A percentile compares a stretch with the other conserved stretches of the same genome.
Evolutionary conservation across 257 asterid genomes (phyloP).

Genomic region (Ilex aquifolium): DNA sequence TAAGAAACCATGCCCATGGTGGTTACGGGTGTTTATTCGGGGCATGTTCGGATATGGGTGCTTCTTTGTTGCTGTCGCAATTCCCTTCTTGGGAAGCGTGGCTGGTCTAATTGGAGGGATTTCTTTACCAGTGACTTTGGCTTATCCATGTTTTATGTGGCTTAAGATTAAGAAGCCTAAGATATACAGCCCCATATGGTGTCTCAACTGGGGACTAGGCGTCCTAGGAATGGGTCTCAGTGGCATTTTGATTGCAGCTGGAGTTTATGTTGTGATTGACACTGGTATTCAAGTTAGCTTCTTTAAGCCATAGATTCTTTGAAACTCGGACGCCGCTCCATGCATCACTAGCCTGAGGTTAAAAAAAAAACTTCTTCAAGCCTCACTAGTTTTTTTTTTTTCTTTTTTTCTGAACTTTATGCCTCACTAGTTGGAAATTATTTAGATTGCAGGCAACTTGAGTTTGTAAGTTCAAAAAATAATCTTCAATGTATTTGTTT

Average conservation of each 20-base stretch:
- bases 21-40: constrained; percentile 58
- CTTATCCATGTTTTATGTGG: constrained; percentile 93
- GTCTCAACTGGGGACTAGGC: constrained; percentile 69
- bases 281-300: constrained; percentile 65
- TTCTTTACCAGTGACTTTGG: constrained; percentile 63
- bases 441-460: too few species aligned
- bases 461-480: too few species aligned
- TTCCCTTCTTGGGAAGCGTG: constrained; percentile 71
- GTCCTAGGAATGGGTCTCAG: constrained; percentile 59
- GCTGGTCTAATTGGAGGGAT: constrained; percentile 82
- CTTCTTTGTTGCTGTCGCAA: constrained; percentile 73
- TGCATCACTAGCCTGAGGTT: too few species aligned
- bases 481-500: too few species aligned
- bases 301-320: constrained; percentile 39
- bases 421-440: too few species aligned
- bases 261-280: constrained; percentile 55
- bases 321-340: too few species aligned
- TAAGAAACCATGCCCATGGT: constrained; percentile 79
- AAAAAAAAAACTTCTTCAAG: too few species aligned
- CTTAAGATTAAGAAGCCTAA: constrained; percentile 68
- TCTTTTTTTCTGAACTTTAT: too few species aligned
- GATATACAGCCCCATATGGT: constrained; percentile 45
- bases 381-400: too few species aligned
- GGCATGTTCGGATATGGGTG: constrained; percentile 48
- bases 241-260: constrained; percentile 45